Conservation (phyloP, 768 basidiomycete species). For the Lanmaoa rubissima region DNA sequence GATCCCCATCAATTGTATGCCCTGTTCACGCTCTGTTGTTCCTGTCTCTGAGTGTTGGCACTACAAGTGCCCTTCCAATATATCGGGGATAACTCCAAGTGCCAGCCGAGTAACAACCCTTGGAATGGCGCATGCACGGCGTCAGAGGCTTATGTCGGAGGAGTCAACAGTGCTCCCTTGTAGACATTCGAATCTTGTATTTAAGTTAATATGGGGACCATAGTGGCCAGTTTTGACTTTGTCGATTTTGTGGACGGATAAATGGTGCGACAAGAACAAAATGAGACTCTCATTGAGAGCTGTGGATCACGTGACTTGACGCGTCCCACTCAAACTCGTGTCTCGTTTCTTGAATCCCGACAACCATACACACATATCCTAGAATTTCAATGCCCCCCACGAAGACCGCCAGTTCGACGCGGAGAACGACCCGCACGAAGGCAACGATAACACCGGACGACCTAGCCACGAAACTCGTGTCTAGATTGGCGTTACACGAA, state of each 20-base stretch:
- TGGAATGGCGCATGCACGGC: background rate
- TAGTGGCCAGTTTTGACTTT: background rate
- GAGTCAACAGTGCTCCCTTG: conserved; percentile 1
- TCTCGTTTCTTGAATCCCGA: background rate
- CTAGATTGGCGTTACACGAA: conserved; percentile 29
- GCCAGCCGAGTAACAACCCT: conserved; percentile 4
- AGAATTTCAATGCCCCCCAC: conserved; percentile 11
- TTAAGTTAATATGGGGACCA: background rate
- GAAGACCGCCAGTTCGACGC: conserved; percentile 1
- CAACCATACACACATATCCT: background rate
- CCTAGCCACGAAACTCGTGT: conserved; percentile 19
- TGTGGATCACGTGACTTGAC: conserved; percentile 12
- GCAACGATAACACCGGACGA: background rate
- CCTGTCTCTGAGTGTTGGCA: too few relatives aligned
- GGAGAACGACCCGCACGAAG: conserved; percentile 17
- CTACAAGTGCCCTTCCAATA: too few relatives aligned
- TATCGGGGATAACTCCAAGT: conserved; percentile 1
- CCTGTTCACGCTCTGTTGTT: too few relatives aligned
- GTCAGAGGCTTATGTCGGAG: conserved; percentile 2
- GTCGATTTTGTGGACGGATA: background rate
- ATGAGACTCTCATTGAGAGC: too few relatives aligned
- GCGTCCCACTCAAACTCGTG: conserved; percentile 3
- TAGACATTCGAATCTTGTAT: background rate
- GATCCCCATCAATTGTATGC: too few relatives aligned
- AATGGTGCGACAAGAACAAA: too few relatives aligned